Percentiles rank a stretch among this genome's conserved stretches.
phyloP scores from a whole-genome alignment of 2,329 filamentous ascomycete genomes.

The Fusarium udum region DNA sequence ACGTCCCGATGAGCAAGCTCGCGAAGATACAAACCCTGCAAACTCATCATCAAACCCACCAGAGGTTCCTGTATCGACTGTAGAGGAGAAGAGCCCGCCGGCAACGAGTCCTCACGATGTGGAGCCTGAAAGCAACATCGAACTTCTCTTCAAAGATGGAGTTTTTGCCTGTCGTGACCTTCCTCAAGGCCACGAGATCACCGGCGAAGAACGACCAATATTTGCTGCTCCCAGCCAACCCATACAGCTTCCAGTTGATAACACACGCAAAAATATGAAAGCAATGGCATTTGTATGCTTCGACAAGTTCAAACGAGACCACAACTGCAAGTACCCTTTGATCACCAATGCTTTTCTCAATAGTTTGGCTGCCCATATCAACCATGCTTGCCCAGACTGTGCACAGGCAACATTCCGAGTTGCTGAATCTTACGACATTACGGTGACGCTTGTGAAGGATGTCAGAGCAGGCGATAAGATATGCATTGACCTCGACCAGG shows the following conservation, averaged over 20 bases:
- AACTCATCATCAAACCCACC: background rate
- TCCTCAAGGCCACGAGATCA: slow-evolving; percentile 12
- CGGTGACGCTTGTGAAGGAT: slow-evolving; percentile 13
- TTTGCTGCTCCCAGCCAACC: slow-evolving; percentile 10
- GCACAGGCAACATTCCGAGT: slow-evolving; percentile 39
- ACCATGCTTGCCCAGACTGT: slow-evolving; percentile 47
- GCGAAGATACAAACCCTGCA: background rate
- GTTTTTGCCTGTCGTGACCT: slow-evolving; percentile 33
- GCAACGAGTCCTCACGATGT: background rate
- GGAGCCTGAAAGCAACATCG: background rate
- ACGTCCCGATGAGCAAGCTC: background rate
- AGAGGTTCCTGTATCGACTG: background rate
- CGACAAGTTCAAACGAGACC: slow-evolving; percentile 15
- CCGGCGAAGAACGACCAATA: slow-evolving; percentile 30
- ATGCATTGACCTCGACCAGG: slow-evolving; percentile 50
- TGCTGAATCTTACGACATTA: slow-evolving; percentile 27
- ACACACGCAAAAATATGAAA: no score
- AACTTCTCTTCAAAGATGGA: slow-evolving; percentile 21
- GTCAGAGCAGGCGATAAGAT: slow-evolving; percentile 48
- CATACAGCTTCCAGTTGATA: no score
- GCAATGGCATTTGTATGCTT: background rate
- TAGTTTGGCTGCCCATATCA: slow-evolving; percentile 41
- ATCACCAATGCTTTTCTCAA: slow-evolving; percentile 30
- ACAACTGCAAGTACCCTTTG: slow-evolving; percentile 36
- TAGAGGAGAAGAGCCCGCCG: background rate